Conservation (phyloP, 331 rosid species). For the Phaseolus coccineus region DNA sequence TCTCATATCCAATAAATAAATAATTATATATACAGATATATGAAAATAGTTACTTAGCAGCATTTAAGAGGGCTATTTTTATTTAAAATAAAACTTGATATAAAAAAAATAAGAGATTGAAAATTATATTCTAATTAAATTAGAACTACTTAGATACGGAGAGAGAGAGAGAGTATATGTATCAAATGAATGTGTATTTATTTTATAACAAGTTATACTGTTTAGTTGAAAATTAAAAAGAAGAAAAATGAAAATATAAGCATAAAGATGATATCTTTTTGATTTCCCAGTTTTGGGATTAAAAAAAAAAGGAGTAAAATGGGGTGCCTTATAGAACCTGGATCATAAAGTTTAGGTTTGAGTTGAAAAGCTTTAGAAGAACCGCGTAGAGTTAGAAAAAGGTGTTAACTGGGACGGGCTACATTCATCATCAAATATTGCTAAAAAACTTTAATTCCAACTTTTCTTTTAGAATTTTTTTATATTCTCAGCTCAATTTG, state of each 20-base stretch:
- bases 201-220: background rate
- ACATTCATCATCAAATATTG: background rate
- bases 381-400: conserved; percentile 5
- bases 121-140: too few species aligned
- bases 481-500: too few species aligned
- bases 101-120: too few species aligned
- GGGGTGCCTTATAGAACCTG: conserved; percentile 37
- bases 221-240: background rate
- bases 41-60: too few species aligned
- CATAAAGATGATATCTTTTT: conserved; percentile 10
- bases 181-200: too few species aligned
- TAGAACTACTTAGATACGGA: too few species aligned
- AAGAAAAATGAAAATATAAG: background rate
- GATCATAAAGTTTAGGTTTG: conserved; percentile 45
- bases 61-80: too few species aligned
- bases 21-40: too few species aligned
- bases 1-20: too few species aligned
- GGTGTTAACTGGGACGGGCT: conserved; percentile 1
- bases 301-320: conserved; percentile 15
- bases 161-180: too few species aligned
- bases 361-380: conserved; percentile 41
- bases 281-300: background rate
- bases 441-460: background rate
- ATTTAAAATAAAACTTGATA: too few species aligned
- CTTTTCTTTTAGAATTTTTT: too few species aligned